Evolutionary conservation across 768 basidiomycete genomes (phyloP), one percentile per base, ranked within the genome.

Genomic region (Tricholoma sp.): DNA sequence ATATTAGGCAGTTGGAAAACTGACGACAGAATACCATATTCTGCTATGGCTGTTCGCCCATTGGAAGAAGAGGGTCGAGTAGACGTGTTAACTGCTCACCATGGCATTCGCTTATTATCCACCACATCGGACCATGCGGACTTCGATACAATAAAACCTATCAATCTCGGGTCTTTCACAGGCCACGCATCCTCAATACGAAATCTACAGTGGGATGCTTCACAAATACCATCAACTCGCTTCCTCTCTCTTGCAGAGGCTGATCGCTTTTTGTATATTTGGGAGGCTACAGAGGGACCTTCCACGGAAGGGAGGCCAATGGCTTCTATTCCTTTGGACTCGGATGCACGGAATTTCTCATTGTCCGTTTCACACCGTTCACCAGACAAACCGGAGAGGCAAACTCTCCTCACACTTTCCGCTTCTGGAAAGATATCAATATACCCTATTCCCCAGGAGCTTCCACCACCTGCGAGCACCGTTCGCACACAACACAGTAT

Each of bases 141-240:
- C 33, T 54, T 72, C 48, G 67, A 74, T 34, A 56, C 71, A 15
- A 73, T 72, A 63, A 80, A 78, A 66, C 76, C 79, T 13, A 70
- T 66, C 47, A 74, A 77, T 58, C 37, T 78, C 6, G 76, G 80
- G 3, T 75, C 76, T 10, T 86, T 86, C 59, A 85, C 81, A 17
- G 87, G 87, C 0, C 87, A 89, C 62, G 82, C 84, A 4, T 84
- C 86, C 18, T 70, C 78, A 7, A 72, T 84, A 57, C 79, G 72
- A 58, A 68, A 70, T 29, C 63, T 85, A 11, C 73, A 74, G 54
- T 88, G 85, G 84, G 79, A 79, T 52, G 65, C 63, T 11, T 74
- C 75, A 13, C 66, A 71, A 57, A 62, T 65, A 29, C 70, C 73
- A 50, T 61, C 76, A 8, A 72, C 70, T 36, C 78, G 76, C 29